Base-by-base conservation (phyloP, 768 basidiomycete genomes). In the Mycena kentingensis region DNA sequence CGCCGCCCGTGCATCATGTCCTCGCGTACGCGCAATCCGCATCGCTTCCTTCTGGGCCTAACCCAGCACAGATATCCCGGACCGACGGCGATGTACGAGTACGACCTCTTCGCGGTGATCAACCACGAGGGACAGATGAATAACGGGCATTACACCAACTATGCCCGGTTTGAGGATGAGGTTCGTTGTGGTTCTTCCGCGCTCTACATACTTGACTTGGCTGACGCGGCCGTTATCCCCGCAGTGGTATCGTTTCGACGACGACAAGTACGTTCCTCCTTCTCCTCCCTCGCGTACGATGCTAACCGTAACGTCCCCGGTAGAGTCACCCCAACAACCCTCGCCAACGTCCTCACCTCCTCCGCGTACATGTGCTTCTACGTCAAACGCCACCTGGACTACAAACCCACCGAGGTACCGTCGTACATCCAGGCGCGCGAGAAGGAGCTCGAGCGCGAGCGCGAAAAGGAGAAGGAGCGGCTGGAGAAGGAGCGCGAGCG, bases 301-400 rank as follows among this genome's bases (percentile, higher is more conserved):
- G 28, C 26, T 55, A 49, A 37, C n/a, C n/a, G n/a, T n/a, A n/a
- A 44, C 34, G 44, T 22, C 37, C 37, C 47, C 31, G 41, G 21
- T 63, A 88, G 87, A 69, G 91, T 95, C 10, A 84, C 84, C 1
- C 79, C 77, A 19, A 82, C 92, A 11, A 86, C 76, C 22, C 76
- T 94, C 19, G 76, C 79, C 7, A 78, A 79, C 1, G 88, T 87
- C 49, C 76, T 94, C 35, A 73, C 68, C 43, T 91, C 92, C 18
- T 78, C 83, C 43, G 87, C 91, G 5, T 96, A 96, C 68, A 95
- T 96, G 93, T 91, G 92, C 57, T 94, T 95, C 73, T 97, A 96
- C 65, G 90, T 93, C 55, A 95, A 95, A 68, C 83, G 90, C 11
- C 83, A 90, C 55, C 74, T 95, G 39, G 90, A 94, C 57, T 95